Percentiles rank a stretch among this genome's conserved stretches.
phyloP scores from a whole-genome alignment of 176 grass and related monocot genomes.

The Musa itinerans region DNA sequence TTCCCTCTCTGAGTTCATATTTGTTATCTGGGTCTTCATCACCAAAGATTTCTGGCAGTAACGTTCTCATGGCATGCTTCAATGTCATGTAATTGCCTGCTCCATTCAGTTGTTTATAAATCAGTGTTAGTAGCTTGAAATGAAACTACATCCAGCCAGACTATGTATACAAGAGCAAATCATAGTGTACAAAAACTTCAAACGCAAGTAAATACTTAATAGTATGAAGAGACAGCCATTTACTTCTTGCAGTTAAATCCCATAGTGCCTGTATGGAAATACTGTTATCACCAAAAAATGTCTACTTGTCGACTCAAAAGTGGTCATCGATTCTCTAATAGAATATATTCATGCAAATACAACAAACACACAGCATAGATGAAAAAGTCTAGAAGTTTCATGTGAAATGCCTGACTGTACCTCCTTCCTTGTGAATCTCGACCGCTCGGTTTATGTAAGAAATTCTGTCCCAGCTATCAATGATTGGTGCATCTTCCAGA shows the following conservation, averaged over 20 bases:
- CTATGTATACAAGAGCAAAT: background rate
- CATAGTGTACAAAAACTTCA: background rate
- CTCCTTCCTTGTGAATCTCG: slow-evolving; percentile 58
- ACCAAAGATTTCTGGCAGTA: slow-evolving; percentile 65
- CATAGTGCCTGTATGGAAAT: background rate
- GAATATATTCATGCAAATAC: background rate
- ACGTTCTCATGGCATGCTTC: slow-evolving; percentile 40
- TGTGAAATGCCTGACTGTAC: slow-evolving; percentile 15
- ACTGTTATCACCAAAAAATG: background rate
- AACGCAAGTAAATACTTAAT: background rate
- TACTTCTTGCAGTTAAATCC: background rate
- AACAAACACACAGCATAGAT: background rate
- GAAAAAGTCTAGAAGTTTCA: background rate
- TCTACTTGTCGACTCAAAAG: background rate
- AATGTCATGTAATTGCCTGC: slow-evolving; percentile 47
- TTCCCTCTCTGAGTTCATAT: slow-evolving; percentile 10
- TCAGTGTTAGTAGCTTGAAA: background rate
- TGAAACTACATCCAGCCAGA: background rate
- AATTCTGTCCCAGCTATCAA: slow-evolving; percentile 70
- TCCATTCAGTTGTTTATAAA: background rate
- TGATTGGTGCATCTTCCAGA: slow-evolving; percentile 55
- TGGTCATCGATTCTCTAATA: background rate
- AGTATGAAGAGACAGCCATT: background rate
- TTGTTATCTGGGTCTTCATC: background rate
- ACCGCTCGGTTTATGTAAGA: slow-evolving; percentile 84